Evolutionary conservation across 2,329 filamentous ascomycete genomes (phyloP), one percentile per base, ranked within the genome.

Genomic region (Scedosporium apiospermum): DNA sequence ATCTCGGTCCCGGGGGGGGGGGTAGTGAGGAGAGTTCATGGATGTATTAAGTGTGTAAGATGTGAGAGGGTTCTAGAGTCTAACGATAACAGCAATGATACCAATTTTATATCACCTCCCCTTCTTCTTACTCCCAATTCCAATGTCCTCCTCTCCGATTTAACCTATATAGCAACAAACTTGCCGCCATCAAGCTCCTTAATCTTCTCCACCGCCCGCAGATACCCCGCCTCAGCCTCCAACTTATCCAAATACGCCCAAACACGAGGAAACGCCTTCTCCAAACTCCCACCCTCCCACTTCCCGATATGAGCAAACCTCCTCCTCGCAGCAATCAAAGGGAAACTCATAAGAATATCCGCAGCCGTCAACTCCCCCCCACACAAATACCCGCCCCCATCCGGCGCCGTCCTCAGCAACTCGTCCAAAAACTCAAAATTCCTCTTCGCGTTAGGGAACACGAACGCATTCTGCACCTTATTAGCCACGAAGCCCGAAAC

Each of bases 311-410:
- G 67, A 30, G 76, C 71, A 51, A 80, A 71, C 14, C 72, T 72
- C 14, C 71, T 67, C 66, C 75, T 74, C 42, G 74, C 74, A 9
- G 75, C 75, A 59, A 84, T 75, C 62, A 84, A 71, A 14, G 77
- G 77, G 71, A 81, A 84, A 70, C 80, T 82, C 67, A 84, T 71
- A 61, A 84, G 70, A 63, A 84, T 78, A 65, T 83, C 82, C 6
- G 80, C 82, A 0, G 80, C 77, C 2, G 80, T 81, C 60, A 84
- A 74, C 51, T 72, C 67, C 21, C 73, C 68, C 26, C 81, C 80
- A 66, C 81, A 83, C 27, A 85, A 71, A 68, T 81, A 85, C 57
- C 68, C 42, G 16, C 30, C 61, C 6, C 53, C 61, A 18, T 4
- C 14, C 0, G 72, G 71, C 1, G 80, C 78, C 5, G 77, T 78